A percentile compares a stretch with the other conserved stretches of the same genome.
phyloP scores from a whole-genome alignment of 352 stramenopile genomes.

The Phytophthora nicotianae region DNA sequence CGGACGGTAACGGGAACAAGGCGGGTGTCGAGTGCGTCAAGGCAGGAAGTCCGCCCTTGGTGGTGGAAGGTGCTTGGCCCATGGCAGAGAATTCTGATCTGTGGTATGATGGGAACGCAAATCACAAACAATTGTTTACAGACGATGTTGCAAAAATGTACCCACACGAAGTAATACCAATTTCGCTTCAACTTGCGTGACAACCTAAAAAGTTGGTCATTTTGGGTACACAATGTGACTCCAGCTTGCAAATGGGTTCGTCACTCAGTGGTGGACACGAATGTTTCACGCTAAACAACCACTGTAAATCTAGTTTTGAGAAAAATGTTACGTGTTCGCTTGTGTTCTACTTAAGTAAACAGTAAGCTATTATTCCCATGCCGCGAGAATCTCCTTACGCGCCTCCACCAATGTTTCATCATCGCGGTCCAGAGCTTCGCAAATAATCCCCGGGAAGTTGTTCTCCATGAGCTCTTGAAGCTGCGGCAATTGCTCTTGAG shows the following conservation, averaged over 20 bases:
- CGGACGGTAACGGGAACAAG: conserved; percentile 25
- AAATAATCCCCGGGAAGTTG: conserved; percentile 39
- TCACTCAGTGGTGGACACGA: neutral
- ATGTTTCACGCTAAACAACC: neutral
- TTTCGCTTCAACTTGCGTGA: conserved; percentile 4
- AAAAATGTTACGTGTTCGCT: conserved; percentile 1
- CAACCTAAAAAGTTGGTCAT: neutral
- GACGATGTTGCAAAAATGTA: conserved; percentile 9
- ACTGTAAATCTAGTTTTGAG: neutral
- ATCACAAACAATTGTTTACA: conserved; percentile 16
- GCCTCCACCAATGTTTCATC: conserved; percentile 15
- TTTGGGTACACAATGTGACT: neutral
- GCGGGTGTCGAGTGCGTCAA: conserved; percentile 7
- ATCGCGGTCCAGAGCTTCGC: conserved; percentile 25
- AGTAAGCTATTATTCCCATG: conserved; percentile 25
- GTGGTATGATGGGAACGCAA: neutral
- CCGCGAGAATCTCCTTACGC: conserved; percentile 33
- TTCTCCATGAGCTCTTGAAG: conserved; percentile 36
- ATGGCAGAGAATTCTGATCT: conserved; percentile 27
- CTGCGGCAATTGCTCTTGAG: conserved; percentile 23
- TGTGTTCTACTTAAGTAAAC: neutral
- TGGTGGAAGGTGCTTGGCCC: conserved; percentile 33
- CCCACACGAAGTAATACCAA: conserved; percentile 14
- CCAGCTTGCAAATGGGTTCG: neutral
- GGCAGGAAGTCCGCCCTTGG: neutral